Conservation (phyloP, 164 flowering plant species). For the Nelumbo lutea region DNA sequence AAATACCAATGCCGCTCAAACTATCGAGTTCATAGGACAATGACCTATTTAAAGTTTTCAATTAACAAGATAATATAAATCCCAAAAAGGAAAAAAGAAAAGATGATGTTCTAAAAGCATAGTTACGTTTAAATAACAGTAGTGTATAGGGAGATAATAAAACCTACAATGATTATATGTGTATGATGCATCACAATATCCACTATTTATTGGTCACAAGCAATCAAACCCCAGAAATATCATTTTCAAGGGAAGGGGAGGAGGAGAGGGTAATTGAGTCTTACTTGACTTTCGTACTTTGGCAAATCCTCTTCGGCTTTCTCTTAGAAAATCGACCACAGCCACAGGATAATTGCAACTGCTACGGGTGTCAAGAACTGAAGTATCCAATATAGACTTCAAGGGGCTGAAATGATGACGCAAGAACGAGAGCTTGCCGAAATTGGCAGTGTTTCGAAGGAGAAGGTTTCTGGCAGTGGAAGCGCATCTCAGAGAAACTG, state of each 20-base stretch:
- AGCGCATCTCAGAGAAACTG: constrained; percentile 35
- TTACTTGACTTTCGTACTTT: constrained; percentile 63
- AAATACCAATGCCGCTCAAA: no score
- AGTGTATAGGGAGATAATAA: no score
- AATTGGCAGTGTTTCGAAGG: constrained; percentile 24
- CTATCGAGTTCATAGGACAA: no score
- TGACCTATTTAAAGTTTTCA: no score
- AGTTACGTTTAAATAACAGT: no score
- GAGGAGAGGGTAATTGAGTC: constrained; percentile 6
- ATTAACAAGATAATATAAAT: no score
- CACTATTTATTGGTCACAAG: neutral
- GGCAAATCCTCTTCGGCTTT: constrained; percentile 53
- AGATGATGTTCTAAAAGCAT: neutral
- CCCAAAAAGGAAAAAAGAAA: no score
- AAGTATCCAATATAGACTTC: constrained; percentile 4
- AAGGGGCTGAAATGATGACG: constrained; percentile 9
- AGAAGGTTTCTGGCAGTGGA: constrained; percentile 22
- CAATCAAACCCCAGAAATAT: neutral
- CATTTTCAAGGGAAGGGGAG: neutral
- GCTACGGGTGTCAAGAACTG: constrained; percentile 2
- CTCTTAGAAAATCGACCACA: constrained; percentile 23
- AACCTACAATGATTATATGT: no score
- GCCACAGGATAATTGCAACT: constrained; percentile 11
- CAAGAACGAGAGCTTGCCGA: constrained; percentile 22
- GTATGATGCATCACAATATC: no score